Evolutionary conservation across 257 asterid species (phyloP).

Genomic region (Ilex asprella): DNA sequence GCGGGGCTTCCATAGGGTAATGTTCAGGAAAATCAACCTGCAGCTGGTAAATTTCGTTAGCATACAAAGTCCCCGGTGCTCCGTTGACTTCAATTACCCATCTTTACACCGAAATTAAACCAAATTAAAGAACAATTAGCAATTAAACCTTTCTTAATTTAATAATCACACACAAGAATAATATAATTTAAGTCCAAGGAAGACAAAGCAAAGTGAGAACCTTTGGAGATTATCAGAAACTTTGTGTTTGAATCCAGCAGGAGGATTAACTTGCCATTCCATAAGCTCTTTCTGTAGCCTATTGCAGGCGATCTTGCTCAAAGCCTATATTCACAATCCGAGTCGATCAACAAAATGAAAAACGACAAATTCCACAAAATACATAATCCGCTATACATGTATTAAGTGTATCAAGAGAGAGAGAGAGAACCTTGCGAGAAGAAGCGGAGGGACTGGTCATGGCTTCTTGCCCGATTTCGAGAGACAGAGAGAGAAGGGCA

Average conservation of each 20-base stretch:
- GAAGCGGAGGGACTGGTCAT: constrained; percentile 22
- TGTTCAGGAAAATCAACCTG: constrained; percentile 52
- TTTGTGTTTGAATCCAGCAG: constrained; percentile 78
- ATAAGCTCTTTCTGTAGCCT: constrained; percentile 91
- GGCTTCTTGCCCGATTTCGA: constrained; percentile 5
- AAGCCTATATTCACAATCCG: constrained; percentile 31
- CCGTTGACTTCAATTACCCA: constrained; percentile 50
- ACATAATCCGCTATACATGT: not conserved
- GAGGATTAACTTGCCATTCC: constrained; percentile 98
- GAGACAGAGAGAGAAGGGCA: not conserved
- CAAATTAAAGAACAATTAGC: not conserved
- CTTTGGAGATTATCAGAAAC: constrained; percentile 89
- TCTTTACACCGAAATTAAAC: constrained; percentile 11
- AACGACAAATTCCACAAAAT: not conserved
- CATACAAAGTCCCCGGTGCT: constrained; percentile 40
- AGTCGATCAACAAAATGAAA: not conserved
- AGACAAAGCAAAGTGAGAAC: constrained; percentile 20
- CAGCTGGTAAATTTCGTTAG: constrained; percentile 38
- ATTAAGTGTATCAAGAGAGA: too few species aligned
- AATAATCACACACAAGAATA: not conserved
- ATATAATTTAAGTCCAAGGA: too few species aligned
- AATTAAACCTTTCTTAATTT: too few species aligned
- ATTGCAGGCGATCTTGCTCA: constrained; percentile 96
- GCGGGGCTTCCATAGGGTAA: constrained; percentile 58
- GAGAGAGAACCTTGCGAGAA: constrained; percentile 19